These are phyloP conservation scores for Epithele typhae DNA, from an alignment of 768 basidiomycete species.

Conservation along the genomic window DNA sequence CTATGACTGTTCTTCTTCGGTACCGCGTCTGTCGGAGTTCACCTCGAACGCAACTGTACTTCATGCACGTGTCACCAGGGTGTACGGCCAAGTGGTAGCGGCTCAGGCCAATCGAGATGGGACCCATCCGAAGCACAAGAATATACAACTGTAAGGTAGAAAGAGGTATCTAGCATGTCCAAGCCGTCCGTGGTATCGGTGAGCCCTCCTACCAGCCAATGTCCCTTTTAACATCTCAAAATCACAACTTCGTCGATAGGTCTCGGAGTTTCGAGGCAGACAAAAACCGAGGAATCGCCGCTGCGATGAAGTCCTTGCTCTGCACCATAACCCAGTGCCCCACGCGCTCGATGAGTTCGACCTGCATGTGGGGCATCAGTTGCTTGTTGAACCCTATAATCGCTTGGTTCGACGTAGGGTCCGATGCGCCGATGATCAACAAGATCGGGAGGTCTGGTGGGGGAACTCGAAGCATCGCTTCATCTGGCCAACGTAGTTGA, in stretches of 20 bases:
- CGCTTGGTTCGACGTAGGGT: conserved; percentile 40
- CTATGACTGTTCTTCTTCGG: too few species aligned
- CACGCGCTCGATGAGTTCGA: conserved; percentile 46
- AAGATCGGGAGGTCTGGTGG: conserved; percentile 52
- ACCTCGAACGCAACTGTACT: too few species aligned
- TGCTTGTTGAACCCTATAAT: conserved; percentile 42
- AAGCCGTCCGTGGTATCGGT: too few species aligned
- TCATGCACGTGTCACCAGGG: too few species aligned
- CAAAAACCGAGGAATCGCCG: conserved; percentile 16
- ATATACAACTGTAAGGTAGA: too few species aligned
- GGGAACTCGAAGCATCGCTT: conserved; percentile 39
- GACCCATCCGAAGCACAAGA: too few species aligned
- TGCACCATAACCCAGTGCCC: conserved; percentile 74
- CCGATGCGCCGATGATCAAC: conserved; percentile 55
- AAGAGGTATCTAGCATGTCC: too few species aligned
- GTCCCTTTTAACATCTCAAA: too few species aligned
- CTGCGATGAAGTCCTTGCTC: conserved; percentile 49
- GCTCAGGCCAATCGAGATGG: too few species aligned
- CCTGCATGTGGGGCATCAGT: conserved; percentile 47
- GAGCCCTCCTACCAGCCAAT: too few species aligned
- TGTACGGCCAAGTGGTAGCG: too few species aligned
- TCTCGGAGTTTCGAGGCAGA: not conserved
- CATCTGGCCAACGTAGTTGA: conserved; percentile 29
- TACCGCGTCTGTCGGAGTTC: too few species aligned
- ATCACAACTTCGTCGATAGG: conserved; percentile 11